Percentiles rank a stretch among this genome's conserved stretches.
Evolutionary conservation across 2,329 filamentous ascomycete species (phyloP).

Genomic region (Tolypocladium tropicale): DNA sequence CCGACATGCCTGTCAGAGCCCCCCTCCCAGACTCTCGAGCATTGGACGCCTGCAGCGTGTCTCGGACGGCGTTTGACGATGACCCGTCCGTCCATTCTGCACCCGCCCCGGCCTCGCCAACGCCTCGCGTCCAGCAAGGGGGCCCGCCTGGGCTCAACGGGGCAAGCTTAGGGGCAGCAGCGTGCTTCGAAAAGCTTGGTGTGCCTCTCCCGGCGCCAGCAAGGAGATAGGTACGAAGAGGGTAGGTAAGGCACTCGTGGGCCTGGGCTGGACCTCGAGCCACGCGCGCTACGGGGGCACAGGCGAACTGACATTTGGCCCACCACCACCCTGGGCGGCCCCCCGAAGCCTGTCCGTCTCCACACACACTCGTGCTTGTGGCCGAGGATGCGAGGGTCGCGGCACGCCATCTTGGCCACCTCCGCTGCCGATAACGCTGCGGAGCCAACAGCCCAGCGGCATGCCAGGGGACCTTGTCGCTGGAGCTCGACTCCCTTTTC

Average conservation of each 20-base stretch:
- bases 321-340: background rate
- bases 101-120: background rate
- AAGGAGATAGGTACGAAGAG: background rate
- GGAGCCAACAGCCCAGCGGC: background rate
- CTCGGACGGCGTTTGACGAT: background rate
- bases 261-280: background rate
- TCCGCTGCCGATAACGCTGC: background rate
- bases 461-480: background rate
- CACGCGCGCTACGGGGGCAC: background rate
- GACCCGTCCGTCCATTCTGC: background rate
- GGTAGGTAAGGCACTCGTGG: background rate
- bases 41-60: background rate
- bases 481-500: background rate
- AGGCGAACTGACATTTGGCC: background rate
- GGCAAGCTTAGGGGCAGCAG: background rate
- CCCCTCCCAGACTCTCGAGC: background rate
- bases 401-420: slow-evolving; percentile 1
- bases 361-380: background rate
- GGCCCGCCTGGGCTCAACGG: background rate
- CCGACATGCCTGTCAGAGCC: background rate
- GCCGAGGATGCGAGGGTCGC: background rate
- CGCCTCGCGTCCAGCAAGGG: background rate
- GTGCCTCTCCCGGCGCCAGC: background rate
- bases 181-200: background rate
- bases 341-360: background rate